Percentiles rank a stretch among this genome's conserved stretches.
phyloP scores from a whole-genome alignment of 352 stramenopile species.

The Phytophthora multivora region DNA sequence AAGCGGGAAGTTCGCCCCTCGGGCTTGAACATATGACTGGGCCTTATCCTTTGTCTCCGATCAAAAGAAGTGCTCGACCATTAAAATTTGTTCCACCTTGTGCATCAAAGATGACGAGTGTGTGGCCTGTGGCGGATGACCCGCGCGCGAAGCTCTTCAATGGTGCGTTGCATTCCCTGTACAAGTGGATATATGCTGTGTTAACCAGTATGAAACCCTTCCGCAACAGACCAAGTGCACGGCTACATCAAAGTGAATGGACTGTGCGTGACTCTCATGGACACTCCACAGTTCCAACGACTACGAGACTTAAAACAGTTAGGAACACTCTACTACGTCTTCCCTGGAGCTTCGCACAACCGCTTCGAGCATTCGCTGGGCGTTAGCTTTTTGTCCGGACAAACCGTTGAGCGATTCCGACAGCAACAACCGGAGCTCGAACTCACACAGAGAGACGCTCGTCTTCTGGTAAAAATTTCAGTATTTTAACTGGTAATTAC shows the following conservation, averaged over 20 bases:
- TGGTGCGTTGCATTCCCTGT: constrained; percentile 27
- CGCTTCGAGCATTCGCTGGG: constrained; percentile 97
- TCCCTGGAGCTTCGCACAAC: constrained; percentile 91
- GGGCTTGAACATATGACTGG: no score
- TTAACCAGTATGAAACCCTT: not conserved
- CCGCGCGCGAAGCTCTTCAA: constrained; percentile 70
- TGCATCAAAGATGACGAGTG: constrained; percentile 16
- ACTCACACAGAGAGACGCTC: constrained; percentile 89
- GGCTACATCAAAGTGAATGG: constrained; percentile 81
- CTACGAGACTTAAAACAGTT: constrained; percentile 96
- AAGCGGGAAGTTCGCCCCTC: no score
- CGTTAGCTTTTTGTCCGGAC: constrained; percentile 93
- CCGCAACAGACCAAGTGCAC: constrained; percentile 67
- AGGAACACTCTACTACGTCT: constrained; percentile 88
- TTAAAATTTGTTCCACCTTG: not conserved
- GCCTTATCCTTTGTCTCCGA: no score
- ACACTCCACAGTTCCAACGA: constrained; percentile 94
- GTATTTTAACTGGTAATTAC: no score
- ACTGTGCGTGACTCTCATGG: constrained; percentile 87
- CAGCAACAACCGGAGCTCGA: constrained; percentile 87
- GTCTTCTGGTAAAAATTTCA: constrained; percentile 46
- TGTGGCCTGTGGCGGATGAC: constrained; percentile 28
- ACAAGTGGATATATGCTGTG: constrained; percentile 1
- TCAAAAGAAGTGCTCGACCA: not conserved
- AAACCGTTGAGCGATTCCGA: constrained; percentile 86